A percentile compares a stretch with the other conserved stretches of the same genome.
phyloP scores from a whole-genome alignment of 768 basidiomycete species.

The Podaxis pistillaris region DNA sequence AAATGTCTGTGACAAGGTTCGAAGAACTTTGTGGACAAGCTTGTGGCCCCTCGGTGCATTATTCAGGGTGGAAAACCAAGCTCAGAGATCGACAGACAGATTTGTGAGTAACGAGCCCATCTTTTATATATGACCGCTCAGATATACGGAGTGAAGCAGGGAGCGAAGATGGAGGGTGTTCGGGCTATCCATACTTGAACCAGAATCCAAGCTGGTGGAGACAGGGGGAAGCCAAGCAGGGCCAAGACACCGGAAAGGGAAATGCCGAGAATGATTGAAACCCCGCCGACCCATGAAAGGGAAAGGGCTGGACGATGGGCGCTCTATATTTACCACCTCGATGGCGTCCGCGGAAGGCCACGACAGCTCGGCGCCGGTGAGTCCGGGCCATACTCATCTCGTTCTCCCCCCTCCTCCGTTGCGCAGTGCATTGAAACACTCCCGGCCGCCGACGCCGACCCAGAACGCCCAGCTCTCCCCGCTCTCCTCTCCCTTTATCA shows the following conservation, averaged over 20 bases:
- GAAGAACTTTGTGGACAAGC: too few relatives aligned
- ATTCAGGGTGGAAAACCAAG: too few relatives aligned
- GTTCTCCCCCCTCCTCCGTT: constrained; percentile 18
- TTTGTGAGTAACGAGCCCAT: too few relatives aligned
- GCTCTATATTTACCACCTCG: constrained; percentile 10
- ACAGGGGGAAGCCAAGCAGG: too few relatives aligned
- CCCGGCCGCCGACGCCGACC: constrained; percentile 16
- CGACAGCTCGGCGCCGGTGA: constrained; percentile 10
- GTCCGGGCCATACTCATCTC: constrained; percentile 16
- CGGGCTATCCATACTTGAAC: too few relatives aligned
- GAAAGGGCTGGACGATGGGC: neutral
- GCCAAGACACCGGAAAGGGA: neutral
- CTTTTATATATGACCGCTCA: too few relatives aligned
- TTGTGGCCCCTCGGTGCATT: too few relatives aligned
- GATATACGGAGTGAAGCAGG: too few relatives aligned
- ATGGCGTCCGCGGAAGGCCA: neutral
- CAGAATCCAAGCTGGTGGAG: too few relatives aligned
- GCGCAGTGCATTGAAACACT: constrained; percentile 17
- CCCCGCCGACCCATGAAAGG: neutral
- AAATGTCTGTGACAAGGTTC: too few relatives aligned
- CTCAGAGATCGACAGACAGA: too few relatives aligned
- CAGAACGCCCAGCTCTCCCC: constrained; percentile 11
- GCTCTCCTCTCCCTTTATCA: constrained; percentile 13
- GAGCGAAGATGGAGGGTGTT: too few relatives aligned
- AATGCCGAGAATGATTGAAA: neutral